Evolutionary conservation across 2,329 filamentous ascomycete genomes (phyloP), one percentile per base, ranked within the genome.

Genomic region (Paraphoma sp.): DNA sequence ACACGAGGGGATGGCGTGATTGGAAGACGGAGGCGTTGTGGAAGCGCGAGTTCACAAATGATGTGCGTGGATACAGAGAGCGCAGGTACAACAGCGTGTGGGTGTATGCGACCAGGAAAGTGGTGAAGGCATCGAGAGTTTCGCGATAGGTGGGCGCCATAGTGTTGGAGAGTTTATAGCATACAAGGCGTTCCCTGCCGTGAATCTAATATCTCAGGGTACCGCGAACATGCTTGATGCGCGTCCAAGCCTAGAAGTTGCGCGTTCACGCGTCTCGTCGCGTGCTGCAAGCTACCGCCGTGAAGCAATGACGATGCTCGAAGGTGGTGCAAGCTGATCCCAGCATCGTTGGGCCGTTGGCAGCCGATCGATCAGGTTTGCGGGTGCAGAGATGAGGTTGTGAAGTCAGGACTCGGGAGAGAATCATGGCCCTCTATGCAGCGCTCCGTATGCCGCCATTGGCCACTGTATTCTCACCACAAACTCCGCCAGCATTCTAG

Each of bases 1-100:
- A 96, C 62, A 97, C 90, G 66, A 86, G 86, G 0, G 93, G 92
- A 76, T 97, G 93, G 55, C 93, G 89, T 57, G 87, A 94, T 74
- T 97, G 93, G 68, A 90, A 89, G 45, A 96, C 89, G 30, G 92
- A 85, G 56, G 92, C 88, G 78, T 94, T 93, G 82, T 93, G 93
- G 68, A 91, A 92, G 62, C 89, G 86, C 40, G 89, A 86, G 42
- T 89, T 87, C 55, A 94, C 85, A 79, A 97, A 97, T 36, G 92
- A 91, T 29, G 86, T 79, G 47, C 80, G 77, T 0, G 93, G 92
- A 76, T 97, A 97, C 70, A 97, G 86, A 57, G 78, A 78, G 66
- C 93, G 90, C 70, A 95, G 87, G 81, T 88, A 94, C 65, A 97
- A 86, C 68, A 97, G 88, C 56, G 92, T 91, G 82, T 97, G 93